phyloP scores from a whole-genome alignment of 2,329 filamentous ascomycete species.

The Clonostachys chloroleuca region DNA sequence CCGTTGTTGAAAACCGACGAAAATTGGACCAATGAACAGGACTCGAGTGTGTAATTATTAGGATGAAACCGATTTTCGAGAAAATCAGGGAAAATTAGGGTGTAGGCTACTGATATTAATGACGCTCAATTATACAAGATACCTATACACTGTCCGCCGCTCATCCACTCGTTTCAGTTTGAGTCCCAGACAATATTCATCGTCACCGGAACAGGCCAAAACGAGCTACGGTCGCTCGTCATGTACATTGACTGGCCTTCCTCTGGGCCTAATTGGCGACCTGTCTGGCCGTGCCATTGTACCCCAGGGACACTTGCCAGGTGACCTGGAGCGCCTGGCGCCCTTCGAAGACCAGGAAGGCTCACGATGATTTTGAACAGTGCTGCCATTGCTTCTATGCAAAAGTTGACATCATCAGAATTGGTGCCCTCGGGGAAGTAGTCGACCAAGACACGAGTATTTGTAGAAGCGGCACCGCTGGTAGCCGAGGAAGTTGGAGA shows the following conservation, averaged over 20 bases:
- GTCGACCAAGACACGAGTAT: background rate
- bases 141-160: background rate
- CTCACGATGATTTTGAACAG: constrained; percentile 64
- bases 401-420: constrained; percentile 52
- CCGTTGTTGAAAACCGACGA: no score
- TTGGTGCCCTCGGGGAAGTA: background rate
- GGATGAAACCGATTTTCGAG: no score
- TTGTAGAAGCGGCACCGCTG: constrained; percentile 33
- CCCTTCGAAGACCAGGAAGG: constrained; percentile 55
- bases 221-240: constrained; percentile 57
- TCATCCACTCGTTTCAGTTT: constrained; percentile 4
- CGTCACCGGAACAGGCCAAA: constrained; percentile 41
- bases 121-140: background rate
- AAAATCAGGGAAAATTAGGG: no score
- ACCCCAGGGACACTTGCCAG: constrained; percentile 59
- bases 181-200: constrained; percentile 51
- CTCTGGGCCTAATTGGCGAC: background rate
- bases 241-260: constrained; percentile 55
- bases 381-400: constrained; percentile 57
- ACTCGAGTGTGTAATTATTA: no score
- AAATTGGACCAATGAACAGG: no score
- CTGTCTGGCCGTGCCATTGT: constrained; percentile 33
- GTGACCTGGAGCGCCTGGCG: constrained; percentile 59
- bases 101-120: no score
- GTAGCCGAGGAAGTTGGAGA: constrained; percentile 57